phyloP scores from a whole-genome alignment of 2,329 filamentous ascomycete species.

The Fusarium secorum region DNA sequence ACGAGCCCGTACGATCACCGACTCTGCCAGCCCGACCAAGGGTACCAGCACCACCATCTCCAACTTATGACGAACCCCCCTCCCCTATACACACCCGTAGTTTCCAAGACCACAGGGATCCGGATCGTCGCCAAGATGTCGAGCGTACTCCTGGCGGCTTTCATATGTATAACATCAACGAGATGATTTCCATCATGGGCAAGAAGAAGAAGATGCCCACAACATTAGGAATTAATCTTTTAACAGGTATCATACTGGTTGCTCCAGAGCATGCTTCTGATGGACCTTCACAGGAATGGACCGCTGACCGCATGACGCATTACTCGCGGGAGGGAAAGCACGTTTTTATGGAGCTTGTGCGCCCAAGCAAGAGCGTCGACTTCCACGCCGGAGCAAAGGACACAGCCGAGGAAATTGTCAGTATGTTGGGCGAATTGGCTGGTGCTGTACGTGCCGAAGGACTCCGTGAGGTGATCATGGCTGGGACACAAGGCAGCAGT shows the following conservation, averaged over 20 bases:
- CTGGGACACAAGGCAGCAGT: constrained; percentile 65
- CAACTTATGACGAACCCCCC: constrained; percentile 35
- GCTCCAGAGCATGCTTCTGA: constrained; percentile 85
- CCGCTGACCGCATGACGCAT: constrained; percentile 92
- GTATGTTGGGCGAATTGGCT: constrained; percentile 85
- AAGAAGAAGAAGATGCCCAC: constrained; percentile 98
- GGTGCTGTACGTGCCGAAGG: constrained; percentile 85
- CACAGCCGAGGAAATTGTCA: constrained; percentile 92
- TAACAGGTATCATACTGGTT: constrained; percentile 88
- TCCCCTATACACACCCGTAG: constrained; percentile 28
- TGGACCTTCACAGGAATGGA: constrained; percentile 90
- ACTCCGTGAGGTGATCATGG: constrained; percentile 84
- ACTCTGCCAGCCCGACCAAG: constrained; percentile 51
- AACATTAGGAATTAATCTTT: constrained; percentile 91
- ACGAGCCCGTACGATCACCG: constrained; percentile 47
- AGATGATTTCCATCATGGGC: constrained; percentile 96
- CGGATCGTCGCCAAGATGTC: constrained; percentile 42
- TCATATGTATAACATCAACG: constrained; percentile 95
- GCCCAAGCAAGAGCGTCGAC: constrained; percentile 93
- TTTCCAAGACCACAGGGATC: constrained; percentile 46
- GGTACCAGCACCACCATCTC: constrained; percentile 30
- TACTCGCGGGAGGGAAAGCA: constrained; percentile 99
- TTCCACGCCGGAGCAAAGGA: constrained; percentile 98
- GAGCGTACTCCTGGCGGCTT: constrained; percentile 77
- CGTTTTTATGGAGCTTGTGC: constrained; percentile 91